These are phyloP conservation scores for Penicillium bovifimosum DNA, from an alignment of 495 filamentous ascomycete species.

Conservation along the genomic window DNA sequence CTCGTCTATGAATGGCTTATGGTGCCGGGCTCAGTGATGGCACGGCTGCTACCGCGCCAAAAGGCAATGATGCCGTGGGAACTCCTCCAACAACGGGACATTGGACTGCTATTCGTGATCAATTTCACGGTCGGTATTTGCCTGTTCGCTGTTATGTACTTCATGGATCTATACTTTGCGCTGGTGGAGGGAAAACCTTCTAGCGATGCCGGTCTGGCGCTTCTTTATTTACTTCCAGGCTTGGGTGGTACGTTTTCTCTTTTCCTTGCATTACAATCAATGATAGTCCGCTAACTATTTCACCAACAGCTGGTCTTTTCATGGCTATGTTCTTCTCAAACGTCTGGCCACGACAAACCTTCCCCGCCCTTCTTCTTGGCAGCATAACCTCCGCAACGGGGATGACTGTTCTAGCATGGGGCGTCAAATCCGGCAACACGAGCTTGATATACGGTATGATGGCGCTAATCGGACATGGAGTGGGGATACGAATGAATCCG, in stretches of 20 bases:
- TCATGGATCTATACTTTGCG: conserved; percentile 54
- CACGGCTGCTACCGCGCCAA: conserved; percentile 41
- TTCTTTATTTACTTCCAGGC: conserved; percentile 47
- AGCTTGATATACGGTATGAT: conserved; percentile 53
- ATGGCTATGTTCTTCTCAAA: conserved; percentile 51
- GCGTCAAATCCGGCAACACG: conserved; percentile 33
- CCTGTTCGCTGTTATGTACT: conserved; percentile 54
- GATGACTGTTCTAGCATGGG: conserved; percentile 42
- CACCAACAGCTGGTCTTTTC: conserved; percentile 41
- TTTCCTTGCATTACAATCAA: neutral
- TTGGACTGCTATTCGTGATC: conserved; percentile 46
- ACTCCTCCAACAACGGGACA: conserved; percentile 45
- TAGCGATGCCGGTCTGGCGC: conserved; percentile 43
- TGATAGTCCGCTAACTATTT: neutral
- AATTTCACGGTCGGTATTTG: conserved; percentile 47
- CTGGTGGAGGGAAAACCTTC: conserved; percentile 44
- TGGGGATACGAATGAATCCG: conserved; percentile 47
- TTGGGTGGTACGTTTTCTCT: conserved; percentile 25
- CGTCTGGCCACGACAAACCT: conserved; percentile 50
- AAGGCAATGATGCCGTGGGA: conserved; percentile 53
- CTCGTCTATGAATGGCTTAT: conserved; percentile 52
- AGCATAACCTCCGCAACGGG: conserved; percentile 44
- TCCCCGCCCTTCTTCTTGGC: conserved; percentile 45
- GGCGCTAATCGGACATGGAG: conserved; percentile 51
- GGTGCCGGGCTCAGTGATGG: conserved; percentile 38